A percentile compares a stretch with the other conserved stretches of the same genome.
phyloP scores from a whole-genome alignment of 805 yeast species.

The Ogataea trehalophila region DNA sequence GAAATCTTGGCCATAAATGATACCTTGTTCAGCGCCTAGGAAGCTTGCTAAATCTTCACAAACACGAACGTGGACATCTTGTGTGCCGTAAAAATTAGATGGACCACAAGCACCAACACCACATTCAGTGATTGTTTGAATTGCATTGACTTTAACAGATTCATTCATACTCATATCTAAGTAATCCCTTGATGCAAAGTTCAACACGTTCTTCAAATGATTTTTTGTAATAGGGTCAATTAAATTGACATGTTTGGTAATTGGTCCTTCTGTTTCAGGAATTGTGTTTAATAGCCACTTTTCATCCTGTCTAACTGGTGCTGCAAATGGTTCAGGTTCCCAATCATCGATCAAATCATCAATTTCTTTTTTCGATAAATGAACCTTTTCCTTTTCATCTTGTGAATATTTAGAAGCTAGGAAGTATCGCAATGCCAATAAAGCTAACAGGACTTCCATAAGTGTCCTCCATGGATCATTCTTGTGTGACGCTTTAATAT shows the following conservation, averaged over 20 bases:
- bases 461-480: slow-evolving; percentile 90
- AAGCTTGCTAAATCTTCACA: slow-evolving; percentile 72
- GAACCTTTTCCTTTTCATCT: slow-evolving; percentile 65
- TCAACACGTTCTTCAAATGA: slow-evolving; percentile 39
- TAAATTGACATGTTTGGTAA: slow-evolving; percentile 35
- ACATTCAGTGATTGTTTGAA: slow-evolving; percentile 52
- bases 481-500: slow-evolving; percentile 81
- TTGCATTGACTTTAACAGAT: slow-evolving; percentile 47
- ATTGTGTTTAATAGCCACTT: slow-evolving; percentile 57
- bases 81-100: slow-evolving; percentile 94
- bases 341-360: slow-evolving; percentile 86
- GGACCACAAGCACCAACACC: slow-evolving; percentile 99
- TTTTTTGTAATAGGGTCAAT: slow-evolving; percentile 25
- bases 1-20: slow-evolving; percentile 90
- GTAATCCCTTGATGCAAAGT: slow-evolving; percentile 70
- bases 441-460: slow-evolving; percentile 67
- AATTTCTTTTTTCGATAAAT: slow-evolving; percentile 56
- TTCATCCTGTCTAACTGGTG: slow-evolving; percentile 46
- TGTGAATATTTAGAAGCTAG: slow-evolving; percentile 71
- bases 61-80: slow-evolving; percentile 78
- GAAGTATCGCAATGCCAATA: slow-evolving; percentile 83
- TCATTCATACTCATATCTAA: slow-evolving; percentile 52
- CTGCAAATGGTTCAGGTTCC: slow-evolving; percentile 83
- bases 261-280: slow-evolving; percentile 59
- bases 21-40: slow-evolving; percentile 72